A percentile compares a stretch with the other conserved stretches of the same genome.
phyloP scores from a whole-genome alignment of 768 basidiomycete genomes.

The Boletus huronensis region DNA sequence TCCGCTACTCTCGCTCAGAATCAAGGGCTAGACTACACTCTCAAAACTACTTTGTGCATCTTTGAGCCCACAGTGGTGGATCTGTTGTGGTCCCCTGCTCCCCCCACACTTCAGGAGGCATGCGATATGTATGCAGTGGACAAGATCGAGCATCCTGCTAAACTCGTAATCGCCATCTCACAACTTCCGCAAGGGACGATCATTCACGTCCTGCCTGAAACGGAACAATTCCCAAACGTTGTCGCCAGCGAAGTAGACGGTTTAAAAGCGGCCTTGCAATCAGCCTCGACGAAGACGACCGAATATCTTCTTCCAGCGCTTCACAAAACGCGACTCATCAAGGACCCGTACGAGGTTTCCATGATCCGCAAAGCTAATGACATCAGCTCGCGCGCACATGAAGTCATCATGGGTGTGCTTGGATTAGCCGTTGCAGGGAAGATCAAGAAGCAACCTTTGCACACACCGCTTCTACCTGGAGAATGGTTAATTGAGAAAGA shows the following conservation, averaged over 20 bases:
- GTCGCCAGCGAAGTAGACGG: slow-evolving; percentile 3
- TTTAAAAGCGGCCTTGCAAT: slow-evolving; percentile 4
- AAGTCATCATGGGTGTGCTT: slow-evolving; percentile 87
- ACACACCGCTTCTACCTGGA: slow-evolving; percentile 54
- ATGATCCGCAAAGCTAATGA: slow-evolving; percentile 76
- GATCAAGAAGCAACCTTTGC: slow-evolving; percentile 41
- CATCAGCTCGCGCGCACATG: slow-evolving; percentile 88
- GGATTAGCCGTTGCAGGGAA: slow-evolving; percentile 65
- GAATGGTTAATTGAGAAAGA: slow-evolving; percentile 93
- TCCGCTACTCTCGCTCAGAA: slow-evolving; percentile 10
- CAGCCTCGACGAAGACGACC: slow-evolving; percentile 1
- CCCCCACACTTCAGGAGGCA: slow-evolving; percentile 61
- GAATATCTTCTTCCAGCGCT: slow-evolving; percentile 71
- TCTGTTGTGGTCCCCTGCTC: slow-evolving; percentile 87
- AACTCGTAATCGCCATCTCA: slow-evolving; percentile 45
- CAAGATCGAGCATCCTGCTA: slow-evolving; percentile 46
- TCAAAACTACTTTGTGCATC: slow-evolving; percentile 67
- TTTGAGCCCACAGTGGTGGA: slow-evolving; percentile 70
- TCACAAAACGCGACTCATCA: slow-evolving; percentile 77
- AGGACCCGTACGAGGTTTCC: slow-evolving; percentile 69
- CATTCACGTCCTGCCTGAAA: slow-evolving; percentile 61
- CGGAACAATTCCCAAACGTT: slow-evolving; percentile 21
- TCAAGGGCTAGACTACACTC: slow-evolving; percentile 36
- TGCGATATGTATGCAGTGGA: slow-evolving; percentile 57
- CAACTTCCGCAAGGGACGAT: slow-evolving; percentile 50